Percentiles rank a stretch among this genome's conserved stretches.
These are phyloP conservation scores for Ophiosphaerella herpotricha DNA, from an alignment of 2,329 filamentous ascomycete species.

Conservation along the genomic window DNA sequence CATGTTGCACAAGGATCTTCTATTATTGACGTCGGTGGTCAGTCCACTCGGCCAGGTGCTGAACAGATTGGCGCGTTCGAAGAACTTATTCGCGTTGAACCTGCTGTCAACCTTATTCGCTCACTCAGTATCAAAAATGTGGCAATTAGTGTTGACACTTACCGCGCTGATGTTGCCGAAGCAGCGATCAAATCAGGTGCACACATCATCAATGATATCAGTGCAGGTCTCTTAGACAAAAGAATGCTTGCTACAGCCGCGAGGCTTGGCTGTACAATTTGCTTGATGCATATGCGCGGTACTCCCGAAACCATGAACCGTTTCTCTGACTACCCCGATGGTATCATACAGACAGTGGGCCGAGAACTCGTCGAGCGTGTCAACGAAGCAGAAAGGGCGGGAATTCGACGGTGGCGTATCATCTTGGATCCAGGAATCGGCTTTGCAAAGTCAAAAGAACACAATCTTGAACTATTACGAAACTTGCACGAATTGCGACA, in stretches of 20 bases:
- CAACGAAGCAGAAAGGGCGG: constrained; percentile 75
- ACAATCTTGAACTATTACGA: constrained; percentile 81
- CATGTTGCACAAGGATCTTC: constrained; percentile 74
- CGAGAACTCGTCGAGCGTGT: constrained; percentile 73
- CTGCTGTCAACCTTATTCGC: constrained; percentile 76
- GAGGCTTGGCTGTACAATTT: constrained; percentile 74
- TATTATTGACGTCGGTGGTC: constrained; percentile 90
- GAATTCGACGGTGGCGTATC: constrained; percentile 90
- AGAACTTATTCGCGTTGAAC: constrained; percentile 78
- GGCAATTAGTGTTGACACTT: constrained; percentile 91
- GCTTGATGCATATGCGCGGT: constrained; percentile 93
- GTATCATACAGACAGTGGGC: constrained; percentile 68
- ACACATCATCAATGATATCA: constrained; percentile 94
- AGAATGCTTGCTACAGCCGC: constrained; percentile 84
- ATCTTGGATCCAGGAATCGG: constrained; percentile 92
- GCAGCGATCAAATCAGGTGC: constrained; percentile 78
- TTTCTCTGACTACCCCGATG: constrained; percentile 66
- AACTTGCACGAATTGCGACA: constrained; percentile 62
- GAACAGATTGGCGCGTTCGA: constrained; percentile 70
- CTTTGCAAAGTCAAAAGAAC: constrained; percentile 81
- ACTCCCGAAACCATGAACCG: constrained; percentile 79
- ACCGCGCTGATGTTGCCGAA: constrained; percentile 80
- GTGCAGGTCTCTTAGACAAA: constrained; percentile 76
- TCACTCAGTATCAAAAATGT: constrained; percentile 64
- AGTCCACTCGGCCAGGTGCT: constrained; percentile 83